Base-by-base conservation (phyloP, 768 basidiomycete species). In the Cystobasidium onofrii region DNA sequence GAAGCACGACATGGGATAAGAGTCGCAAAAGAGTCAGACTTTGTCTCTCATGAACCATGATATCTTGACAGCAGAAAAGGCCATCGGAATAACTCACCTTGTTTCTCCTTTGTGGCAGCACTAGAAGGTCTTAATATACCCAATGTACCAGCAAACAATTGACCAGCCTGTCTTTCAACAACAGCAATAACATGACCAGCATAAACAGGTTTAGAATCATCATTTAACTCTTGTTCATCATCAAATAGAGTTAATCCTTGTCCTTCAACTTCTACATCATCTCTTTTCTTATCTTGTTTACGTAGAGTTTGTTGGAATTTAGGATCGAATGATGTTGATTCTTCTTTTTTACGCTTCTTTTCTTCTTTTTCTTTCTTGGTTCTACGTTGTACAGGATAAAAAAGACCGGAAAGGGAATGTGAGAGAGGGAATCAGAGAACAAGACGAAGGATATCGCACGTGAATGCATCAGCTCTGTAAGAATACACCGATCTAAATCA, bases 341-440 rank as follows among this genome's bases (percentile, higher is more conserved):
- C 96, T 83, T 98, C 96, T 86, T 99, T 99, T 84, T 98, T 98
- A 80, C 95, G 86, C 84, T 99, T 98, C 88, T 99, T 99, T 84
- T 98, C 96, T 81, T 98, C 96, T 83, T 99, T 99, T 84, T 99
- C 96, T 83, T 99, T 99, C 86, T 99, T 99, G 4, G 96, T 96
- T 10, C 46, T 50, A 20, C 20, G 4, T 50, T 3, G 18, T 15
- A 50, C n/a, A 3, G 15, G 15, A 6, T 90, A 89, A 82, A 82
- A 84, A 17, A 80, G 78, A 31, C 31, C n/a, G 4, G 18, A 12
- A n/a, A 25, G 2, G 3, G 33, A 64, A 7, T 17, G 20, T 50
- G 36, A 43, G 18, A 66, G 27, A 44, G 46, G 29, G n/a, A n/a
- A n/a, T n/a, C n/a, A n/a, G n/a, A n/a, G n/a, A n/a, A n/a, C n/a